A percentile compares a stretch with the other conserved stretches of the same genome.
These are phyloP conservation scores for Penicillium sp. DNA, from an alignment of 2,329 filamentous ascomycete genomes.

Conservation along the genomic window DNA sequence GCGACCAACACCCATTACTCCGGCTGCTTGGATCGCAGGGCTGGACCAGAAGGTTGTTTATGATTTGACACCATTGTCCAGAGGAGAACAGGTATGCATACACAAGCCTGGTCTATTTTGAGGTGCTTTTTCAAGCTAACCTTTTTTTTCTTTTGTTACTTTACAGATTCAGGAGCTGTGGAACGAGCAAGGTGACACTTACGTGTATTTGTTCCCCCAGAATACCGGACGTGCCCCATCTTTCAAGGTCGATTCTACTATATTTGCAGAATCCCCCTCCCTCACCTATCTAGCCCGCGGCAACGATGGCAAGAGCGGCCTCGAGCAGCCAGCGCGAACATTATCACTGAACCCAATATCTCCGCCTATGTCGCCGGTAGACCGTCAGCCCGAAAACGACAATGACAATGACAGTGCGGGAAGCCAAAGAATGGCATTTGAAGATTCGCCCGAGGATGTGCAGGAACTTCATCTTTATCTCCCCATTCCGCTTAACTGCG, in stretches of 20 bases:
- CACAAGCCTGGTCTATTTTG: neutral
- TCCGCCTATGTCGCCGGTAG: constrained; percentile 32
- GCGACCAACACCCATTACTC: constrained; percentile 32
- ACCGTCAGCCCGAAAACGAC: constrained; percentile 28
- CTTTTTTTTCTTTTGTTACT: neutral
- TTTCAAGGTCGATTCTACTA: constrained; percentile 59
- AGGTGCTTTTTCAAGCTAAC: neutral
- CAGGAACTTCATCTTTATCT: constrained; percentile 56
- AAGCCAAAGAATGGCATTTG: constrained; percentile 49
- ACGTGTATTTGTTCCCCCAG: constrained; percentile 61
- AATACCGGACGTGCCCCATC: constrained; percentile 57
- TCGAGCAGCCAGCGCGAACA: constrained; percentile 30
- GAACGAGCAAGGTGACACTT: constrained; percentile 62
- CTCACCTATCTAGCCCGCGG: constrained; percentile 58
- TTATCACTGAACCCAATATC: constrained; percentile 35
- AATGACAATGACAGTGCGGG: constrained; percentile 45
- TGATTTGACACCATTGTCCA: constrained; percentile 51
- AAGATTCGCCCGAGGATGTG: constrained; percentile 45
- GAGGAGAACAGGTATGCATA: constrained; percentile 51
- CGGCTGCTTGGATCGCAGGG: constrained; percentile 58
- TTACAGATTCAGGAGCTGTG: constrained; percentile 57
- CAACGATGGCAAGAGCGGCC: constrained; percentile 44
- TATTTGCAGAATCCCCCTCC: constrained; percentile 56
- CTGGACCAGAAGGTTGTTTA: constrained; percentile 57
- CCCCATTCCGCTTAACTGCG: constrained; percentile 56